Conservation (phyloP, 1,139 yeast species). For the Debaryomyces subglobosus region DNA sequence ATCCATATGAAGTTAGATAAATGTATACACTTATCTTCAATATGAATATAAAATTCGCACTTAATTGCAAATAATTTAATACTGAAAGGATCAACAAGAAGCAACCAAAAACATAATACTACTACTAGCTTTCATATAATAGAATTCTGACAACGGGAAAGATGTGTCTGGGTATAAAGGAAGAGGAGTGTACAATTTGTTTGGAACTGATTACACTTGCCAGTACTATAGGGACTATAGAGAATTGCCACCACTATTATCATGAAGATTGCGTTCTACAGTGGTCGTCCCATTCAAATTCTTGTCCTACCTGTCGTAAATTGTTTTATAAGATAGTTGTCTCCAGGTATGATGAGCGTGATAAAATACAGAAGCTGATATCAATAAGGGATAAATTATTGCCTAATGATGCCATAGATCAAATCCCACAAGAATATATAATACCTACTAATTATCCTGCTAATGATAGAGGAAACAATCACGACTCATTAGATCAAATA, state of each 20-base stretch:
- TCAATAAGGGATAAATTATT: conserved; percentile 36
- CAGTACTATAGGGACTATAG: conserved; percentile 37
- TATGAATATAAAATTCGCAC: conserved; percentile 3
- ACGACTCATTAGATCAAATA: conserved; percentile 6
- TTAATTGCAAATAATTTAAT: conserved; percentile 4
- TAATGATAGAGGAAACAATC: conserved; percentile 3
- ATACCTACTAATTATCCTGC: conserved; percentile 22
- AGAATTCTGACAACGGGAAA: neutral
- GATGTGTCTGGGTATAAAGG: conserved; percentile 4
- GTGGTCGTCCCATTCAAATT: conserved; percentile 54
- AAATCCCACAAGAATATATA: conserved; percentile 43
- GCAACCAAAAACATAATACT: neutral
- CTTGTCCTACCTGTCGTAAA: conserved; percentile 57
- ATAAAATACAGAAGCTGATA: conserved; percentile 15
- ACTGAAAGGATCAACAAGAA: neutral
- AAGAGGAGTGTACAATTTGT: conserved; percentile 54
- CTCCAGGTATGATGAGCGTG: conserved; percentile 14
- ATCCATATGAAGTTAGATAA: neutral
- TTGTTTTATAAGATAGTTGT: conserved; percentile 34
- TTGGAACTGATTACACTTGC: conserved; percentile 36
- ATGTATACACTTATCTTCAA: neutral
- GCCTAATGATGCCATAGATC: conserved; percentile 41
- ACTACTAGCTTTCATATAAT: neutral
- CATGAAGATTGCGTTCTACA: conserved; percentile 49
- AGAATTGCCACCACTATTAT: conserved; percentile 46